Percentiles rank a stretch among this genome's conserved stretches.
phyloP scores from a whole-genome alignment of 2,329 filamentous ascomycete species.

The Lasiodiplodia sp. region DNA sequence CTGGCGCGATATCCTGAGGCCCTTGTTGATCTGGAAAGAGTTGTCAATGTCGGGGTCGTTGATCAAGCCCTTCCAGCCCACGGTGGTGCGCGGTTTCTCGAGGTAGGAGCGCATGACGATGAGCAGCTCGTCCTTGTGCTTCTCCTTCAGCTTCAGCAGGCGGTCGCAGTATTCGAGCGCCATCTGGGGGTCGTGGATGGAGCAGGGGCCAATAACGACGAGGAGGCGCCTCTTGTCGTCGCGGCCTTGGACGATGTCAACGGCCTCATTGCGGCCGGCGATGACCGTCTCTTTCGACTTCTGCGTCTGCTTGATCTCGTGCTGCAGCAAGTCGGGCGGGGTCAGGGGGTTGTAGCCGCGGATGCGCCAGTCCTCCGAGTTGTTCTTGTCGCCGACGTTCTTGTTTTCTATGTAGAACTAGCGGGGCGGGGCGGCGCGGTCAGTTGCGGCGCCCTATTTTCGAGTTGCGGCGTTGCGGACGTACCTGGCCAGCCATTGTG shows the following conservation, averaged over 20 bases:
- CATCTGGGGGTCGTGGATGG: slow-evolving; percentile 91
- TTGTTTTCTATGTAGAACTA: slow-evolving; percentile 61
- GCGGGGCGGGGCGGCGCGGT: slow-evolving; percentile 4
- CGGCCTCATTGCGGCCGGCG: slow-evolving; percentile 65
- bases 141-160: slow-evolving; percentile 81
- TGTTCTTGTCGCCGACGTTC: slow-evolving; percentile 57
- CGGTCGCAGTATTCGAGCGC: slow-evolving; percentile 93
- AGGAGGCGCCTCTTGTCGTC: slow-evolving; percentile 66
- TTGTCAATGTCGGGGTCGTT: slow-evolving; percentile 99
- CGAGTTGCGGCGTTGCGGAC: background rate
- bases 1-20: slow-evolving; percentile 82
- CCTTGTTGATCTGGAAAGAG: slow-evolving; percentile 99
- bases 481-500: slow-evolving; percentile 26
- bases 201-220: slow-evolving; percentile 93
- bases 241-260: slow-evolving; percentile 66
- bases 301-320: slow-evolving; percentile 75
- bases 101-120: slow-evolving; percentile 99
- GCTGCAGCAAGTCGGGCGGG: slow-evolving; percentile 90
- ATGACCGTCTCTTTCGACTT: slow-evolving; percentile 64
- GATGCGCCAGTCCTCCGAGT: slow-evolving; percentile 61
- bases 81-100: slow-evolving; percentile 96
- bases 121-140: slow-evolving; percentile 86
- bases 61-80: slow-evolving; percentile 98
- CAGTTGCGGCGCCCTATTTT: slow-evolving; percentile 1
- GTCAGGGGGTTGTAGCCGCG: slow-evolving; percentile 93